phyloP scores from a whole-genome alignment of 139 green algal genomes.

The Astrephomene gubernaculifera region DNA sequence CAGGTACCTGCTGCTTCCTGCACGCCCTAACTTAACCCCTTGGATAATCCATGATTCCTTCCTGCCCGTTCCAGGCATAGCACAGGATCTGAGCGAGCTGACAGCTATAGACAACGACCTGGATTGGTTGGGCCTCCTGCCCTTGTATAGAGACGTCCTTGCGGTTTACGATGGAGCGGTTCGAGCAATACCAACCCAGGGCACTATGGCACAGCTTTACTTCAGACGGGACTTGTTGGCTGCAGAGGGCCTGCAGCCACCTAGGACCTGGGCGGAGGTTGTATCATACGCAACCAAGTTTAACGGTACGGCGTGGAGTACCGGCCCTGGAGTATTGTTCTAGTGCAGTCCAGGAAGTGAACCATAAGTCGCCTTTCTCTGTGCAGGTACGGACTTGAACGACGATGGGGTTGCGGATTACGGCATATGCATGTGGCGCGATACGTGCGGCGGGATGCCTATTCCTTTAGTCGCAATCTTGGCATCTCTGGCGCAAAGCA shows the following conservation, averaged over 20 bases:
- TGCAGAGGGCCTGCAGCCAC: background rate
- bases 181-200: background rate
- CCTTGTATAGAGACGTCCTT: background rate
- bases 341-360: background rate
- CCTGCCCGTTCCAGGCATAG: background rate
- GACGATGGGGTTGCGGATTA: background rate
- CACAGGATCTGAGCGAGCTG: background rate
- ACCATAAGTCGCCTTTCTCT: background rate
- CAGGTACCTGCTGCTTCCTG: too few relatives aligned
- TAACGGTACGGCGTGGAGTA: background rate
- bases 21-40: too few relatives aligned
- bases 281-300: background rate
- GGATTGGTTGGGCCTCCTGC: background rate
- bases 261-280: background rate
- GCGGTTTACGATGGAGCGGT: background rate
- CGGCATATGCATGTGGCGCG: background rate
- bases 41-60: background rate
- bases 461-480: background rate
- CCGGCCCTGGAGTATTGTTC: background rate
- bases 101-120: background rate
- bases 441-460: background rate
- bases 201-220: background rate
- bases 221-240: background rate
- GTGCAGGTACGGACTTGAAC: background rate
- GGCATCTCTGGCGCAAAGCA: background rate